phyloP scores from a whole-genome alignment of 164 flowering plant genomes.

The Echeveria elegans region DNA sequence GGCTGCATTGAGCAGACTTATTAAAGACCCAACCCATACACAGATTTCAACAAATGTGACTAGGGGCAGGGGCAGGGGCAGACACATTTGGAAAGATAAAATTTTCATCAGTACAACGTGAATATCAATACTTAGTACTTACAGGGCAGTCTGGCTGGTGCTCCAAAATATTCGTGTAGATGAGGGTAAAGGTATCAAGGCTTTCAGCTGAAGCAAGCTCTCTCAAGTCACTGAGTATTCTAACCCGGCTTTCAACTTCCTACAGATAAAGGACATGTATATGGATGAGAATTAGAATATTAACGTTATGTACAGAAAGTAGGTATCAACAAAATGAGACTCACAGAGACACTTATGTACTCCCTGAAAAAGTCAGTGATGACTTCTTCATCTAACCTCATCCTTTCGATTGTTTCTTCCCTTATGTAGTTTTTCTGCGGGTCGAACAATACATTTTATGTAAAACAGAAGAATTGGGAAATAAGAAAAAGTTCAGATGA shows the following conservation, averaged over 20 bases:
- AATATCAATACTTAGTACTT: conserved; percentile 31
- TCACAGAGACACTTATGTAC: conserved; percentile 74
- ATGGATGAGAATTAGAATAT: conserved; percentile 7
- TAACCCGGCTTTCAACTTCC: conserved; percentile 92
- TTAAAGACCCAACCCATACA: neutral
- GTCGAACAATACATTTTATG: conserved; percentile 7
- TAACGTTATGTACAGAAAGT: neutral
- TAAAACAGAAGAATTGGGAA: neutral
- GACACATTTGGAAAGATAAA: neutral
- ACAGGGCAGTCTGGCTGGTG: conserved; percentile 99
- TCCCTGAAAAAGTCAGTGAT: conserved; percentile 91
- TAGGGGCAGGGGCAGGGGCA: neutral
- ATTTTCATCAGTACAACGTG: neutral
- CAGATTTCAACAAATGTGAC: neutral
- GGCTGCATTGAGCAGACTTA: conserved; percentile 41
- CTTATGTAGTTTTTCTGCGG: conserved; percentile 72
- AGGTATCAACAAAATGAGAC: conserved; percentile 14
- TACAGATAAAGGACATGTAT: conserved; percentile 19
- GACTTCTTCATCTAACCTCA: conserved; percentile 94
- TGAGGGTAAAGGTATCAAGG: conserved; percentile 87
- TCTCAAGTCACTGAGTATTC: conserved; percentile 73
- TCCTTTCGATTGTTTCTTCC: conserved; percentile 95
- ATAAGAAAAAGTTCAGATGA: neutral
- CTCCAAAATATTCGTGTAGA: conserved; percentile 87
- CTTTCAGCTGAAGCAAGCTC: conserved; percentile 99